A percentile compares a stretch with the other conserved stretches of the same genome.
Conservation (phyloP, 768 basidiomycete genomes). For the Amanita subjunquillea region DNA sequence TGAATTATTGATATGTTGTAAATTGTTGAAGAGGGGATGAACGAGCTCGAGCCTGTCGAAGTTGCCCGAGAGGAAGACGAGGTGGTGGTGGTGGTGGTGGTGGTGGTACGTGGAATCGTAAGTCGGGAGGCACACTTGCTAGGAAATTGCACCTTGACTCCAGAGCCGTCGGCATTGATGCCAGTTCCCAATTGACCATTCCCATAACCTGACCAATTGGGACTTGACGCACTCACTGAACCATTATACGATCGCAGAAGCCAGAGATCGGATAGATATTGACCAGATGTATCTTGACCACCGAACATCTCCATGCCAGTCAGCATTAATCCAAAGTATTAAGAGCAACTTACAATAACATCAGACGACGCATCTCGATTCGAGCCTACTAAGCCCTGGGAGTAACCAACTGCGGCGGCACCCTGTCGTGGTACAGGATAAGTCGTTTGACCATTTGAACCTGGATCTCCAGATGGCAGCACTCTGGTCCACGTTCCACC, state of each 20-base stretch:
- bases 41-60: slow-evolving; percentile 11
- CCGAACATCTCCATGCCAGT: slow-evolving; percentile 49
- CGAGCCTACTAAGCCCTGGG: slow-evolving; percentile 44
- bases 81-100: slow-evolving; percentile 11
- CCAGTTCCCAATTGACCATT: slow-evolving; percentile 55
- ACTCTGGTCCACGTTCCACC: slow-evolving; percentile 64
- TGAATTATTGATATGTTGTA: slow-evolving; percentile 30
- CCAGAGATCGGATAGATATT: slow-evolving; percentile 70
- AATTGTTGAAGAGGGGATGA: background rate
- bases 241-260: slow-evolving; percentile 63
- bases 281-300: slow-evolving; percentile 57
- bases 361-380: slow-evolving; percentile 43
- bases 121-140: slow-evolving; percentile 44
- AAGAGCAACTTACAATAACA: slow-evolving; percentile 36
- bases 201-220: slow-evolving; percentile 56
- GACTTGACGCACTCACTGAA: slow-evolving; percentile 41
- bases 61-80: slow-evolving; percentile 6
- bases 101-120: slow-evolving; percentile 9
- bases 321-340: background rate
- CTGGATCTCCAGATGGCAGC: slow-evolving; percentile 70
- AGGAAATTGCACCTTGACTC: slow-evolving; percentile 53
- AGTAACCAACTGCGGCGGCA: slow-evolving; percentile 50
- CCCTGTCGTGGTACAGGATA: slow-evolving; percentile 68
- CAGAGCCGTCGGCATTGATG: slow-evolving; percentile 52
- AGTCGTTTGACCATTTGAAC: slow-evolving; percentile 28